Evolutionary conservation across 176 grass and related monocot genomes (phyloP), one percentile per base, ranked within the genome.

Genomic region (Paspalum vaginatum): DNA sequence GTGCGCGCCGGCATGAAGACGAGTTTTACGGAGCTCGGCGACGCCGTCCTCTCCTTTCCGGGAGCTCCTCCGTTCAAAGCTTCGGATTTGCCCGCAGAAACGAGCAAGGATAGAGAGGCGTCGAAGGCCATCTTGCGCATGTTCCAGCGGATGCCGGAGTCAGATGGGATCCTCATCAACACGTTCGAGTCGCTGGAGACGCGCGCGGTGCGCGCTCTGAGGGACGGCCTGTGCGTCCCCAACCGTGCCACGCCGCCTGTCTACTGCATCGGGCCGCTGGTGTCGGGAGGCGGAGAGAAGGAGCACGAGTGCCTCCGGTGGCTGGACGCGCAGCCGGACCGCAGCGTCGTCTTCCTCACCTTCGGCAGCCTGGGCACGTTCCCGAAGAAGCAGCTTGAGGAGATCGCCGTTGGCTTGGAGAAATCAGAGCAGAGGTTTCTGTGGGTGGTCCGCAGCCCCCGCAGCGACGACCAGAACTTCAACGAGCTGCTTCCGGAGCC

Each of bases 291-390:
- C 2, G 67, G 54, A 1, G 9, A 46, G 0, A 42, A n/a, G 57
- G 74, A 47, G 49, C 88, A 86, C 40, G 82, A 75, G 51, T 79
- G 89, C 71, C 58, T 92, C 5, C 21, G 11, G 37, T 92, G 89
- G 89, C 53, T 92, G 6, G 78, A 92, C 70, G 43, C 6, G 20
- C 86, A 88, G 44, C 89, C 86, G 4, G 78, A 75, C 26, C 10
- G 17, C 9, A 92, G 86, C 57, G 85, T 91, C 49, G 78, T 91
- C 58, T 91, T 88, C 58, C 86, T 91, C 75, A 75, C 21, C 25
- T 92, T 92, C 17, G 90, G 90, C 9, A 92, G 90, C 77, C 7
- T 65, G 73, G 90, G 90, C 22, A 38, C 68, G 1, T 76, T 89
- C 62, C 7, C 79, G 4, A 75, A 39, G 74, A n/a, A 64, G 79